Percentiles rank a stretch among this genome's conserved stretches.
phyloP scores from a whole-genome alignment of 805 yeast species.

The Saccharomycopsis lassenensis region DNA sequence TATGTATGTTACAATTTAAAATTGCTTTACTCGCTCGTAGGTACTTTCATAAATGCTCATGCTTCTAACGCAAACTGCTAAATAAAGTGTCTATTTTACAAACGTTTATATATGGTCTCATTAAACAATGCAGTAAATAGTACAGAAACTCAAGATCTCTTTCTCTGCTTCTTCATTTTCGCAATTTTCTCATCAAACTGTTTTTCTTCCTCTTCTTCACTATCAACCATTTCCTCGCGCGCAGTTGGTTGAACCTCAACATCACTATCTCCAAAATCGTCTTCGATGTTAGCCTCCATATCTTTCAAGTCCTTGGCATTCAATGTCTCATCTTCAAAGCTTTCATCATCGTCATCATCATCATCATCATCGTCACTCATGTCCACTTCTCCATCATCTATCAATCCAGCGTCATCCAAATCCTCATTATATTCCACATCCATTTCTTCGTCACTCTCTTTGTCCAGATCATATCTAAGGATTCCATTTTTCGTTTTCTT shows the following conservation, averaged over 20 bases:
- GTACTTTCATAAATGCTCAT: no score
- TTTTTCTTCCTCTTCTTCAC: slow-evolving; percentile 20
- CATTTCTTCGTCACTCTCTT: slow-evolving; percentile 26
- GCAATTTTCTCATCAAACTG: slow-evolving; percentile 19
- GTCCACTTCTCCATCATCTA: slow-evolving; percentile 40
- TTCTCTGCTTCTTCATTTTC: slow-evolving; percentile 1
- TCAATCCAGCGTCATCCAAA: slow-evolving; percentile 35
- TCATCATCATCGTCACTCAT: slow-evolving; percentile 26
- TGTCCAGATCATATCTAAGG: slow-evolving; percentile 22
- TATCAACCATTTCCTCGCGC: slow-evolving; percentile 22
- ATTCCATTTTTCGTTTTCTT: slow-evolving; percentile 26
- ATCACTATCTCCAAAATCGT: slow-evolving; percentile 25
- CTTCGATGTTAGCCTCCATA: slow-evolving; percentile 23
- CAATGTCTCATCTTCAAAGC: slow-evolving; percentile 22
- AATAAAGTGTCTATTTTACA: no score
- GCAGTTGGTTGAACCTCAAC: slow-evolving; percentile 27
- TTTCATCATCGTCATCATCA: slow-evolving; percentile 26
- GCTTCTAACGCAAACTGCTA: no score
- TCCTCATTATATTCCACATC: slow-evolving; percentile 69
- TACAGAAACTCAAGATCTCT: no score
- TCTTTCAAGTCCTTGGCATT: slow-evolving; percentile 22
- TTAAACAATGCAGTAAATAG: no score
- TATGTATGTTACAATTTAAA: neutral
- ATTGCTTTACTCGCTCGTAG: no score
- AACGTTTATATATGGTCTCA: no score